Conservation (phyloP, 192 early-diverging fungal genomes). For the Gigaspora rosea region DNA sequence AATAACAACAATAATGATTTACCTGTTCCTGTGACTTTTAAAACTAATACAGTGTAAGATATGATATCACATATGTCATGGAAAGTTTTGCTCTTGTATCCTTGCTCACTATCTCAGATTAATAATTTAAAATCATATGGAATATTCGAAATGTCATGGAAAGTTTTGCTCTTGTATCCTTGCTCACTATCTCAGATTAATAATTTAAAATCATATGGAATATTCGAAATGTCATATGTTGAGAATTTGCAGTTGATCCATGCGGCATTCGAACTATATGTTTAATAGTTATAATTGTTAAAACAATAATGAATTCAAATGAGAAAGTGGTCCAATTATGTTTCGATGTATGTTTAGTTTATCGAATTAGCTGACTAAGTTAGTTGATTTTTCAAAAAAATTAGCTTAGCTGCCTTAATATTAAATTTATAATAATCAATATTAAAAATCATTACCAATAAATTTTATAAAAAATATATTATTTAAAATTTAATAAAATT, state of each 20-base stretch:
- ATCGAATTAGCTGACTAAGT: not conserved
- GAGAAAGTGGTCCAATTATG: not conserved
- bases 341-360: not conserved
- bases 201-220: not conserved
- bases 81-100: not conserved
- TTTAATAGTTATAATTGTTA: not conserved
- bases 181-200: not conserved
- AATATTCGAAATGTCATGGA: not conserved
- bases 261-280: not conserved
- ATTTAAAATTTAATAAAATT: no score
- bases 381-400: not conserved
- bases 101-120: not conserved
- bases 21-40: no score
- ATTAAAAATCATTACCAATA: no score
- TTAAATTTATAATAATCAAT: no score
- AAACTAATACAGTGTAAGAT: no score
- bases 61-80: no score
- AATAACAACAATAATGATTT: no score
- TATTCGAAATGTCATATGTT: not conserved
- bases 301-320: not conserved
- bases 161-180: not conserved
- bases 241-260: not conserved
- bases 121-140: not conserved
- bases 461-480: no score
- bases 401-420: no score